Percentiles rank a stretch among this genome's conserved stretches.
These are phyloP conservation scores for Tuber brumale DNA, from an alignment of 495 filamentous ascomycete genomes.

Conservation along the genomic window DNA sequence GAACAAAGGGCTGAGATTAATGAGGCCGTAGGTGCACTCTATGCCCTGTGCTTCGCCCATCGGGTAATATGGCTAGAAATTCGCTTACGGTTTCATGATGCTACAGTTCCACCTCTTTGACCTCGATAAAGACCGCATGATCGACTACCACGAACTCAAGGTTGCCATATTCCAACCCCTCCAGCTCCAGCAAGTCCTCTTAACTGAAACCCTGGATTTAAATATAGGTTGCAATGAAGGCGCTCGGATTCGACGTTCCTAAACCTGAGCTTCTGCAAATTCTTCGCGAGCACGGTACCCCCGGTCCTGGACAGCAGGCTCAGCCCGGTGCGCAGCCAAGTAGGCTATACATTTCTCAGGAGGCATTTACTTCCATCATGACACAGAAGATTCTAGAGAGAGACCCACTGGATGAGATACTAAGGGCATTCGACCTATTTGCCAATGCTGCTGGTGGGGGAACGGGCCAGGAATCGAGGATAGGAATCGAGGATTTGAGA, in stretches of 20 bases:
- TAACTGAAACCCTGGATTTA: conserved; percentile 4
- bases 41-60: background rate
- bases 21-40: conserved; percentile 63
- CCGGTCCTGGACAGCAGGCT: conserved; percentile 36
- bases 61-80: background rate
- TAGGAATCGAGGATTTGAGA: conserved; percentile 76
- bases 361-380: conserved; percentile 70
- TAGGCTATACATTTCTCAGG: conserved; percentile 62
- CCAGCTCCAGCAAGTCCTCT: background rate
- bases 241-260: conserved; percentile 83
- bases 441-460: conserved; percentile 52
- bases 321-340: conserved; percentile 30
- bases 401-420: conserved; percentile 85
- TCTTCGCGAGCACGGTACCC: conserved; percentile 58
- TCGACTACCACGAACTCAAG: conserved; percentile 97
- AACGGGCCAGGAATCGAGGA: conserved; percentile 46
- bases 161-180: conserved; percentile 46
- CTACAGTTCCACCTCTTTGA: conserved; percentile 89
- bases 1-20: conserved; percentile 85
- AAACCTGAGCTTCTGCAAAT: conserved; percentile 73
- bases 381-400: conserved; percentile 70
- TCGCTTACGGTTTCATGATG: conserved; percentile 2
- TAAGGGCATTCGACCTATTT: conserved; percentile 86
- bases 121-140: conserved; percentile 85
- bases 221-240: conserved; percentile 64